Percentiles rank a stretch among this genome's conserved stretches.
phyloP scores from a whole-genome alignment of 805 yeast genomes.

The Ogataea pini region DNA sequence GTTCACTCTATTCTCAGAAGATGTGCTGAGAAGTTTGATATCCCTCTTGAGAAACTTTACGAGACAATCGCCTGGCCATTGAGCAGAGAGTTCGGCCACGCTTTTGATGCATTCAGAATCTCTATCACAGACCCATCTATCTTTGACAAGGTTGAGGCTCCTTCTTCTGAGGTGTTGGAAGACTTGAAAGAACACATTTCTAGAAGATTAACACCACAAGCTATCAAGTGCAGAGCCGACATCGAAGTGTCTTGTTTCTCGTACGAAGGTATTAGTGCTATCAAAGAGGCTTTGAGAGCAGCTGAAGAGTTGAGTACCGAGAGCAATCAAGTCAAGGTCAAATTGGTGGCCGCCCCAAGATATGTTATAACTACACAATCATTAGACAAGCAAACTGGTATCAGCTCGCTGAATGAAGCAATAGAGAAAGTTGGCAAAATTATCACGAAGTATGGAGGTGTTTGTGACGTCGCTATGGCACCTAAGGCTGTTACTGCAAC shows the following conservation, averaged over 20 bases:
- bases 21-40: slow-evolving; percentile 94
- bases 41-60: slow-evolving; percentile 83
- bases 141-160: slow-evolving; percentile 76
- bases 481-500: slow-evolving; percentile 99
- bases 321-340: slow-evolving; percentile 85
- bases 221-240: slow-evolving; percentile 97
- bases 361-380: slow-evolving; percentile 93
- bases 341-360: slow-evolving; percentile 95
- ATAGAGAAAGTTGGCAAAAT: slow-evolving; percentile 71
- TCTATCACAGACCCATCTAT: slow-evolving; percentile 90
- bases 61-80: slow-evolving; percentile 96
- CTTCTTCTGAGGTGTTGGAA: slow-evolving; percentile 70
- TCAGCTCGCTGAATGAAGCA: slow-evolving; percentile 75
- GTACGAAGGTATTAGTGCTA: slow-evolving; percentile 97
- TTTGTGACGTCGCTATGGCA: slow-evolving; percentile 91
- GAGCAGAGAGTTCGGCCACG: slow-evolving; percentile 93
- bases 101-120: slow-evolving; percentile 94
- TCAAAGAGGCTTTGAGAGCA: slow-evolving; percentile 80
- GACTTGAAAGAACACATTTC: slow-evolving; percentile 87
- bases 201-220: slow-evolving; percentile 95
- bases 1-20: slow-evolving; percentile 98
- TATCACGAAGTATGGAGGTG: slow-evolving; percentile 77
- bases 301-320: slow-evolving; percentile 87
- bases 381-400: slow-evolving; percentile 86
- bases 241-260: slow-evolving; percentile 96